These are phyloP conservation scores for Chytridium lagenaria DNA, from an alignment of 371 early-diverging fungal genomes.

Conservation along the genomic window DNA sequence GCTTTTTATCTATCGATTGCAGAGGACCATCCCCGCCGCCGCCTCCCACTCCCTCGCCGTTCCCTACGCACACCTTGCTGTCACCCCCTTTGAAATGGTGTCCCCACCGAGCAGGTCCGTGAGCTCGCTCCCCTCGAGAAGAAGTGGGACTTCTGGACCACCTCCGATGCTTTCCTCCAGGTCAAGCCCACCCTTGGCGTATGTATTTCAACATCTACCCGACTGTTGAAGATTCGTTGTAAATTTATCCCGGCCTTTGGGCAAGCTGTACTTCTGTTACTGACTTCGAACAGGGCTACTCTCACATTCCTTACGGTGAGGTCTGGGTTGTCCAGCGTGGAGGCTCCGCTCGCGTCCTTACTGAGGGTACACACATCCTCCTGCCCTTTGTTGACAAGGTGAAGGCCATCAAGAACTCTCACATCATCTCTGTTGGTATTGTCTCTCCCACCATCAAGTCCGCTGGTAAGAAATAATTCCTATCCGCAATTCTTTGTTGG, in stretches of 20 bases:
- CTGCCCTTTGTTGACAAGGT: constrained; percentile 49
- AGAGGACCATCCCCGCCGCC: constrained; percentile 19
- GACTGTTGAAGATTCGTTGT: no score
- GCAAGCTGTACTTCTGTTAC: no score
- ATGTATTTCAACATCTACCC: constrained; percentile 14
- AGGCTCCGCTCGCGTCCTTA: constrained; percentile 31
- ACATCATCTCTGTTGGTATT: constrained; percentile 52
- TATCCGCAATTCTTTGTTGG: no score
- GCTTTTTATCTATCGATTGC: no score
- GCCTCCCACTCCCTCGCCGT: constrained; percentile 52
- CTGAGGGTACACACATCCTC: constrained; percentile 47
- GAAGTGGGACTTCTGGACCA: constrained; percentile 63
- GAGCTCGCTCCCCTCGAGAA: constrained; percentile 52
- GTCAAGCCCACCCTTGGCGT: constrained; percentile 47
- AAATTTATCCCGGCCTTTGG: constrained; percentile 23
- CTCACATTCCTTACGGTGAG: constrained; percentile 53
- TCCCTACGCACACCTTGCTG: constrained; percentile 49
- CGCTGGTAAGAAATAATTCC: constrained; percentile 36
- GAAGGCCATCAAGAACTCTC: constrained; percentile 52
- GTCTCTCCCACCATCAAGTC: constrained; percentile 45
- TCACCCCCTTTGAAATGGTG: constrained; percentile 55
- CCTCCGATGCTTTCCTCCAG: constrained; percentile 50
- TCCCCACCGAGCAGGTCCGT: constrained; percentile 56
- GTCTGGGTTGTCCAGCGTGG: constrained; percentile 52
- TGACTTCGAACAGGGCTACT: constrained; percentile 50